phyloP scores from a whole-genome alignment of 257 asterid genomes.

The Solanum arcanum region DNA sequence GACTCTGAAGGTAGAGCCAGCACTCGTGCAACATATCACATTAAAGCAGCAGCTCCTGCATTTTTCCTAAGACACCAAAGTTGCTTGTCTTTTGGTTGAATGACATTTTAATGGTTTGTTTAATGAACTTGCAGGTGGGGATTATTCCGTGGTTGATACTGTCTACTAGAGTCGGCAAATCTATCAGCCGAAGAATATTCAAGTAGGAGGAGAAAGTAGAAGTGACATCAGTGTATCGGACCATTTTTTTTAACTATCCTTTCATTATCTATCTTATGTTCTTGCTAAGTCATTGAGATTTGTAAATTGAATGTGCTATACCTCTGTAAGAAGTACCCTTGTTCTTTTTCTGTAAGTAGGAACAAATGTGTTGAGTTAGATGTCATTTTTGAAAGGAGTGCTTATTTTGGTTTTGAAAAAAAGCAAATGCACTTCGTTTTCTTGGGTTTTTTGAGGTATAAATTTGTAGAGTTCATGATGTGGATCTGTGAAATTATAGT shows the following conservation, averaged over 20 bases:
- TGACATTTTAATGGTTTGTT: background rate
- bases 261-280: background rate
- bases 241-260: background rate
- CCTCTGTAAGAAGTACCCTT: background rate
- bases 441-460: background rate
- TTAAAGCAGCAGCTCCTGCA: background rate
- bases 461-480: background rate
- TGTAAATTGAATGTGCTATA: background rate
- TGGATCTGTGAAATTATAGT: background rate
- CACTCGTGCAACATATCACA: background rate
- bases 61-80: background rate
- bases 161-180: constrained; percentile 36
- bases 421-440: background rate
- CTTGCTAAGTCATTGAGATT: background rate
- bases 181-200: constrained; percentile 51
- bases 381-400: background rate
- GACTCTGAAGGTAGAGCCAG: background rate
- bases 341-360: background rate
- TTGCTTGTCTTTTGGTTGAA: background rate
- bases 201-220: constrained; percentile 8
- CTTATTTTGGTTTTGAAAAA: background rate
- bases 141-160: constrained; percentile 82
- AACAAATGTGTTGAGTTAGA: background rate
- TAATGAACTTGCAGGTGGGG: constrained; percentile 58
- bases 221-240: background rate